These are phyloP conservation scores for Pterocarpus santalinus DNA, from an alignment of 306 rosid genomes.

Conservation along the genomic window DNA sequence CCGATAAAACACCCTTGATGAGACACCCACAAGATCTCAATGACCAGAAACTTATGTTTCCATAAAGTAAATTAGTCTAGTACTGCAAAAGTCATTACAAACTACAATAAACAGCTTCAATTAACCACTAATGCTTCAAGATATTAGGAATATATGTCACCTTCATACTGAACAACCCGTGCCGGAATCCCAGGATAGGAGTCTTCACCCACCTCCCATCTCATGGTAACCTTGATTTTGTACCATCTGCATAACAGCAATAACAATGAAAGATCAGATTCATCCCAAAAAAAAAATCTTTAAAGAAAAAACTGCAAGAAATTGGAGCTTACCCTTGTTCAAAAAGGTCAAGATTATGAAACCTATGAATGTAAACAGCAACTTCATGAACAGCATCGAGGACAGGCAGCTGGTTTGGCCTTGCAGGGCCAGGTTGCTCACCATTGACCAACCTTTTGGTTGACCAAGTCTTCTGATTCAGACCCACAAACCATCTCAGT, in stretches of 20 bases:
- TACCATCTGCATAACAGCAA: constrained; percentile 72
- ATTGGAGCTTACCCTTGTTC: constrained; percentile 77
- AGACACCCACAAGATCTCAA: constrained; percentile 32
- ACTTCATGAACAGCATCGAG: constrained; percentile 83
- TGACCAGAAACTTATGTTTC: constrained; percentile 18
- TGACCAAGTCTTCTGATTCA: constrained; percentile 64
- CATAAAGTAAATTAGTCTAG: constrained; percentile 7
- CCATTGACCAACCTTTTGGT: constrained; percentile 75
- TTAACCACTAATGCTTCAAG: constrained; percentile 32
- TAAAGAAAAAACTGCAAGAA: background rate
- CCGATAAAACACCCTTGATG: background rate
- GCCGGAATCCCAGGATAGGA: constrained; percentile 85
- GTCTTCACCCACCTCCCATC: constrained; percentile 74
- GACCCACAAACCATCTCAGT: constrained; percentile 79
- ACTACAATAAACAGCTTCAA: constrained; percentile 31
- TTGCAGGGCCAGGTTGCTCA: constrained; percentile 57
- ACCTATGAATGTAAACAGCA: constrained; percentile 89
- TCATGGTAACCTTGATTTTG: constrained; percentile 82
- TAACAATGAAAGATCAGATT: constrained; percentile 3
- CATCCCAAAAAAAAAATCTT: background rate
- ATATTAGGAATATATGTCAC: constrained; percentile 50
- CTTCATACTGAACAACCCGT: constrained; percentile 95
- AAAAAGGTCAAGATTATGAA: constrained; percentile 95
- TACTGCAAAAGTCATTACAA: constrained; percentile 32
- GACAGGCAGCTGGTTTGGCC: constrained; percentile 63